Evolutionary conservation across 352 stramenopile species (phyloP), one percentile per base, ranked within the genome.

Genomic region (Nothophytophthora sp.): DNA sequence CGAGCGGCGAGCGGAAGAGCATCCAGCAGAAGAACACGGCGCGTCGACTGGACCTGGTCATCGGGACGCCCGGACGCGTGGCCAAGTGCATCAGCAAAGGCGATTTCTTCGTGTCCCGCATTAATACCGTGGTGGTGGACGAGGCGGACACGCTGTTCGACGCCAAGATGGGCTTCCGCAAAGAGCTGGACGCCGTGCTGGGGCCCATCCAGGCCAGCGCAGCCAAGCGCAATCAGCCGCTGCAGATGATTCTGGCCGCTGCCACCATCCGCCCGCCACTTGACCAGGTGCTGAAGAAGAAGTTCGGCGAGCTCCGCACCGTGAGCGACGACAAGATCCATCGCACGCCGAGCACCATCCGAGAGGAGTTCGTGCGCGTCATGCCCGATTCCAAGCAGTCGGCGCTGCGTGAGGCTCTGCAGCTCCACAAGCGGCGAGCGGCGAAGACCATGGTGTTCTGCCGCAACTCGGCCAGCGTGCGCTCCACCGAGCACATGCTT

Each of bases 131-230:
- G 37, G 74, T 92, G 29, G 43, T 90, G 6, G 84, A 95, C 48
- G 84, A 95, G 49, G 84, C 84, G 7, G 84, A 95, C 36, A 92
- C 78, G 44, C 43, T 95, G 2, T 73, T 95, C 16, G 82, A 92
- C 47, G 77, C 75, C 34, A 92, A 91, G 44, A 90, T 91, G 78
- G 84, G 84, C 7, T 95, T 95, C 50, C 69, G 74, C 3, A 76
- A 62, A 19, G 78, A 91, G 49, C 55, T 95, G 13, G 82, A 95
- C 46, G 76, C 70, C 7, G 76, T 95, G 16, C 58, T 95, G 12
- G 60, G 45, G 1, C 67, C 80, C 1, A 81, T 92, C 34, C 74
- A 88, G 39, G 69, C 66, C 18, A 92, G 84, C 43, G 80, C 76
- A 0, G 61, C 63, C 28, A 91, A 88, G 61, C 71, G 76, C 15